Evolutionary conservation across 352 stramenopile species (phyloP), one percentile per base, ranked within the genome.

Genomic region (Globisporangium okanoganense): DNA sequence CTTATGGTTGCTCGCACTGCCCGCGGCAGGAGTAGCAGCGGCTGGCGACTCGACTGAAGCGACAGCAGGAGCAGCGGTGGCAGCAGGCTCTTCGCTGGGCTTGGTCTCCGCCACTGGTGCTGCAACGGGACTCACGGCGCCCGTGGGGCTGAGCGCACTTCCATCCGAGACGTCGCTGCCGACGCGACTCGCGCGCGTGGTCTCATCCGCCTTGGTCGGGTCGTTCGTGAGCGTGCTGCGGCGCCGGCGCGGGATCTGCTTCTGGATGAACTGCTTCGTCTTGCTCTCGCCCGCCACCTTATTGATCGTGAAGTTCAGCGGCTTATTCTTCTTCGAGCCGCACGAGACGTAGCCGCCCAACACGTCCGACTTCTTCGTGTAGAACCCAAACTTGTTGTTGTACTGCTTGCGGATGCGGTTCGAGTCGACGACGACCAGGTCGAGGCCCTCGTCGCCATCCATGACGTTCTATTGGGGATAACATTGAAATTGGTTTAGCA

Each of bases 381-480:
- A 63, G 53, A 80, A 69, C 8, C 68, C 77, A 6, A 90, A 58
- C 25, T 76, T 56, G 29, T 88, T 78, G 66, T 93, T 89, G 63
- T 78, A 83, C 25, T 68, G 79, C 65, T 85, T 89, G 58, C 82
- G 74, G 31, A 88, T 80, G 48, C 82, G 84, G 56, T 92, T 88
- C 58, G 79, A 88, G 69, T 93, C 79, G 25, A 88, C 76, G 36
- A 92, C 77, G 18, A 62, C 66, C 38, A 92, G 47, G 41, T 62
- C 67, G 10, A 92, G 49, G 29, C 65, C 62, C 4, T 65, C 55
- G 35, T 87, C 78, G 2, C 65, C 58, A 31, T 85, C 71, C 57
- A 79, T 67, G 9, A 91, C 70, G 45, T 65, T 71, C 73, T 82
- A 49, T 27, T 18, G 9, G 1, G 0, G 7, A 44, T 20, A 13